Base-by-base conservation (phyloP, 495 filamentous ascomycete genomes). In the Aspergillus bridgeri region DNA sequence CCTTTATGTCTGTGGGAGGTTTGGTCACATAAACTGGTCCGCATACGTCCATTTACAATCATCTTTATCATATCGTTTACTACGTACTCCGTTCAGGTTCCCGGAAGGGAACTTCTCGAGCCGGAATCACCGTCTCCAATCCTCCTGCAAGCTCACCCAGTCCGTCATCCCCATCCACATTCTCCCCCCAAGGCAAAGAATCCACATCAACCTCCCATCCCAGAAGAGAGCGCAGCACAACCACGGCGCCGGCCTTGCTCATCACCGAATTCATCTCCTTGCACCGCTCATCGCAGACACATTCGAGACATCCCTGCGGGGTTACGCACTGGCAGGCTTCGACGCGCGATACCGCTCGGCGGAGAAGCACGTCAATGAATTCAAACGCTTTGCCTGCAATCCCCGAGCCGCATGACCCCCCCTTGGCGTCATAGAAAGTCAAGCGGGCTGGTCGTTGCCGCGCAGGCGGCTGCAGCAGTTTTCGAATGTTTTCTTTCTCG, bases 361-460 rank as follows among this genome's bases (percentile, higher is more conserved):
- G 73, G 9, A 98, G 79, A 42, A 97, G 70, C 42, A 88, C 61
- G 61, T 96, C 90, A 20, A 96, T 77, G 65, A 95, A 95, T 67
- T 97, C 91, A 64, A 97, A 97, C 1, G 92, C 93, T 69, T 96
- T 96, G 25, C 83, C 87, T 49, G 87, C 89, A 58, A 97, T 92
- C 5, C 94, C 95, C 2, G 85, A 87, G 0, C 91, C 92, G 48
- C 83, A 85, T 0, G 86, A 80, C 0, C 93, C 94, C 19, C 92
- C 94, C 69, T 94, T 94, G 8, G 90, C 87, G 65, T 98, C 94
- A 70, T 96, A 98, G 72, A 98, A 96, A 0, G 91, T 96, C 54
- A 98, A 74, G 9, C 94, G 75, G 0, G 92, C 94, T 0, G 94
- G 93, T 6, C 94, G 79, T 69, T 94, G 95, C n/a, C 94, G 81